Evolutionary conservation across 176 grass and related monocot species (phyloP).

Genomic region (Juncus effusus): DNA sequence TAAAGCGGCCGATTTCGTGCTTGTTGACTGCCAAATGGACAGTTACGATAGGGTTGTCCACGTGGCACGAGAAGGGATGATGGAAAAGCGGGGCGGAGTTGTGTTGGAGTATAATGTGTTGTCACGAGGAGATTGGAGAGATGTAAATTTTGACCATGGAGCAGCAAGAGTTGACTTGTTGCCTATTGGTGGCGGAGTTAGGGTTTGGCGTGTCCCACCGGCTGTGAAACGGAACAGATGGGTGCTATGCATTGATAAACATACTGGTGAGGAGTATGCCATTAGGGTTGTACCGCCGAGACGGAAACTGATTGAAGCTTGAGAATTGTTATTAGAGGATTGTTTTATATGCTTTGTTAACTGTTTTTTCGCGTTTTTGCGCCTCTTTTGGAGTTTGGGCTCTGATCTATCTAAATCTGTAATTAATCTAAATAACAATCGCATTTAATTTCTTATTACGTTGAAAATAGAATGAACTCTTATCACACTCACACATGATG

Average conservation of each 20-base stretch:
- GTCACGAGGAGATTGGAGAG: constrained; percentile 3
- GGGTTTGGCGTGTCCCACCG: constrained; percentile 56
- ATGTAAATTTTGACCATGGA: constrained; percentile 34
- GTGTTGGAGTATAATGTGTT: constrained; percentile 42
- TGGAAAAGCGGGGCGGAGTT: constrained; percentile 45
- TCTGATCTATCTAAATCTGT: too few species aligned
- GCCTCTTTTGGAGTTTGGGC: too few species aligned
- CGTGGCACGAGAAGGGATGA: constrained; percentile 39
- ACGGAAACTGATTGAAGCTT: too few species aligned
- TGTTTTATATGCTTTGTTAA: too few species aligned
- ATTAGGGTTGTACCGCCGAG: too few species aligned
- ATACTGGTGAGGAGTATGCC: constrained; percentile 62
- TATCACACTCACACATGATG: too few species aligned
- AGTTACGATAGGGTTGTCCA: constrained; percentile 34
- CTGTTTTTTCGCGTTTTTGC: too few species aligned
- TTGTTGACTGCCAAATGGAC: constrained; percentile 43
- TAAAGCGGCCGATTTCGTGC: constrained; percentile 56
- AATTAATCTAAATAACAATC: too few species aligned
- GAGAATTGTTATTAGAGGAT: too few species aligned
- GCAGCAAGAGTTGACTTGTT: constrained; percentile 54
- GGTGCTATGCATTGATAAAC: constrained; percentile 54
- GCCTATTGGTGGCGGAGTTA: constrained; percentile 60
- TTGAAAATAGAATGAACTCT: too few species aligned
- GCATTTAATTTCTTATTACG: too few species aligned
- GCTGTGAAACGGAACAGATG: constrained; percentile 24